Conservation (phyloP, 352 stramenopile genomes). For the Globisporangium cederbergense region DNA sequence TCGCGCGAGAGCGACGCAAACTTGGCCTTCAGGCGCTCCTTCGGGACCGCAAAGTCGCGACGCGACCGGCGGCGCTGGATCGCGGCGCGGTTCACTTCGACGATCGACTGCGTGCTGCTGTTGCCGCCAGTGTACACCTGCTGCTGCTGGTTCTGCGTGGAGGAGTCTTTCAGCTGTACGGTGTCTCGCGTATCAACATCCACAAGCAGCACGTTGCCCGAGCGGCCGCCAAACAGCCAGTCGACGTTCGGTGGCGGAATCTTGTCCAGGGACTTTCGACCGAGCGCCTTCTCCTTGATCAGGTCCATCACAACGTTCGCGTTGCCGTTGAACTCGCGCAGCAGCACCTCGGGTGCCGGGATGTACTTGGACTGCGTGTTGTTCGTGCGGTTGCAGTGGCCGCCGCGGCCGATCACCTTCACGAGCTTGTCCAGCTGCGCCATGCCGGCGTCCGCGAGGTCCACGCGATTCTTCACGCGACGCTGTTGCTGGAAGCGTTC, state of each 20-base stretch:
- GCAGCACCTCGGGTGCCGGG: slow-evolving; percentile 56
- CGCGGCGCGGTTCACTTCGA: slow-evolving; percentile 56
- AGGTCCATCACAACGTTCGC: slow-evolving; percentile 62
- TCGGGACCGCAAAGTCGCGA: slow-evolving; percentile 59
- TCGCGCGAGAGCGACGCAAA: slow-evolving; percentile 62
- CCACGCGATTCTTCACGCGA: slow-evolving; percentile 64
- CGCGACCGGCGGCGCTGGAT: slow-evolving; percentile 38
- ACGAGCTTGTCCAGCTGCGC: slow-evolving; percentile 72
- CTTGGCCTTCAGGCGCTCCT: slow-evolving; percentile 69
- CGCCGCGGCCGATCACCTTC: slow-evolving; percentile 54
- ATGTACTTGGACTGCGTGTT: slow-evolving; percentile 77
- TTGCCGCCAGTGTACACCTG: slow-evolving; percentile 2
- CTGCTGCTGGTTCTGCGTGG: background rate
- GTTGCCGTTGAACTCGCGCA: slow-evolving; percentile 68
- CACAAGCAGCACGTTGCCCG: slow-evolving; percentile 48
- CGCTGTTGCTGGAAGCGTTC: slow-evolving; percentile 48
- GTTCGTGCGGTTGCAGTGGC: slow-evolving; percentile 62
- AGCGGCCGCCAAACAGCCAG: slow-evolving; percentile 47
- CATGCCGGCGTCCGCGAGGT: slow-evolving; percentile 67
- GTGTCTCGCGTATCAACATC: slow-evolving; percentile 23
- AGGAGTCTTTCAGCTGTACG: background rate
- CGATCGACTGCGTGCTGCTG: slow-evolving; percentile 33
- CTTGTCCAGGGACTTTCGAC: slow-evolving; percentile 60
- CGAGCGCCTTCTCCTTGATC: slow-evolving; percentile 69
- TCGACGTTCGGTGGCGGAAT: slow-evolving; percentile 61